Evolutionary conservation across 441 rosid species (phyloP).

Genomic region (Erodium trifolium): DNA sequence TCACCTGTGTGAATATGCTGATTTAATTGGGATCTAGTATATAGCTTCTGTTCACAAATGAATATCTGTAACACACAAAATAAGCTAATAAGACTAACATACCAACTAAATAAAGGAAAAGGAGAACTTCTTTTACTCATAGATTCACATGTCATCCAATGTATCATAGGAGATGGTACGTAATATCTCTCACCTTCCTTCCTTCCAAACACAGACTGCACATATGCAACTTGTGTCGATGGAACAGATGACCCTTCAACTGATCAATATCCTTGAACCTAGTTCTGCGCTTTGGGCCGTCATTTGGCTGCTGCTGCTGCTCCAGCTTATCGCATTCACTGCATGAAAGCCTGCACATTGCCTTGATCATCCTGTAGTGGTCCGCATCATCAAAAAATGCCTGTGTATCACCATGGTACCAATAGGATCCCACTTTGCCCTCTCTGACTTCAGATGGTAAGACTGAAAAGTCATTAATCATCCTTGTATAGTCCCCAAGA

Average conservation of each 20-base stretch:
- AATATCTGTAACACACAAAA: constrained; percentile 46
- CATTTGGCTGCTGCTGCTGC: constrained; percentile 36
- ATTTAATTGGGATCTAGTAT: constrained; percentile 63
- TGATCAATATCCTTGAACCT: constrained; percentile 76
- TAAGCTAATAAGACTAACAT: constrained; percentile 12
- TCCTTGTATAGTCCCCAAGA: constrained; percentile 79
- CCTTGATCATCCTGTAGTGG: constrained; percentile 90
- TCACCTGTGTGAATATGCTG: constrained; percentile 81
- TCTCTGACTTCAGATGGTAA: constrained; percentile 71
- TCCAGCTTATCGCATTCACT: constrained; percentile 69
- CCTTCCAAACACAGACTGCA: constrained; percentile 89
- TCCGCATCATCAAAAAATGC: constrained; percentile 82
- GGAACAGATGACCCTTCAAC: constrained; percentile 84
- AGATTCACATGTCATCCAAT: background rate
- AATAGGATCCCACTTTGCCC: constrained; percentile 60
- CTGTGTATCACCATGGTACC: constrained; percentile 79
- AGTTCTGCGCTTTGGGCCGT: constrained; percentile 45
- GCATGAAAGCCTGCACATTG: constrained; percentile 92
- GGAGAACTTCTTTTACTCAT: background rate
- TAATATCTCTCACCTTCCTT: constrained; percentile 49
- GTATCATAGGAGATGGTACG: background rate
- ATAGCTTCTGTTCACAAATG: constrained; percentile 85
- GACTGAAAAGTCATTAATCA: constrained; percentile 73
- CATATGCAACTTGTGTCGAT: constrained; percentile 68
- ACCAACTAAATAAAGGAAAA: background rate